phyloP scores from a whole-genome alignment of 2,329 filamentous ascomycete species.

The Lachnellula subtilissima region DNA sequence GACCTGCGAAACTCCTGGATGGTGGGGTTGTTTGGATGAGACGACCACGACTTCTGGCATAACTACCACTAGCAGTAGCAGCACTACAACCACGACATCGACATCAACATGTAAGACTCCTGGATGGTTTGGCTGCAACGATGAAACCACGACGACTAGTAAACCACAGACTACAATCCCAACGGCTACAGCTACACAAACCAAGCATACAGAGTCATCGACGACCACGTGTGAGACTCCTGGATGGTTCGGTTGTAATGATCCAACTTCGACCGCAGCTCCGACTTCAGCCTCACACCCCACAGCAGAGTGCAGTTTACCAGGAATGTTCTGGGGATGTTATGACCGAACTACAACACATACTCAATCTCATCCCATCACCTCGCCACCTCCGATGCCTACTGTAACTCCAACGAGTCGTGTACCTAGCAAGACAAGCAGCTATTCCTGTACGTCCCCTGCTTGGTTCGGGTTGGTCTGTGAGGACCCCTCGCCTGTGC shows the following conservation, averaged over 20 bases:
- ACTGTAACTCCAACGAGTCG: conserved; percentile 13
- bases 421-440: conserved; percentile 24
- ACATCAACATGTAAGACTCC: conserved; percentile 39
- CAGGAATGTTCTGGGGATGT: conserved; percentile 57
- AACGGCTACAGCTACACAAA: conserved; percentile 19
- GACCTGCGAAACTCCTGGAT: conserved; percentile 87
- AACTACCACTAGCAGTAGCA: conserved; percentile 15
- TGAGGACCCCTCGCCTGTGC: conserved; percentile 24
- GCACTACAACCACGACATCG: conserved; percentile 31
- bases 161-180: conserved; percentile 30
- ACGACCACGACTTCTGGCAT: conserved; percentile 25
- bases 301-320: conserved; percentile 43
- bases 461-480: conserved; percentile 30
- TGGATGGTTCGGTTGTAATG: conserved; percentile 45
- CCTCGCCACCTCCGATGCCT: conserved; percentile 30
- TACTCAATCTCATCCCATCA: conserved; percentile 33
- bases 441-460: conserved; percentile 22
- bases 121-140: conserved; percentile 46
- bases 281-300: conserved; percentile 28
- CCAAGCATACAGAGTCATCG: conserved; percentile 22
- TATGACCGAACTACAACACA: conserved; percentile 36
- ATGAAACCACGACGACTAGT: conserved; percentile 40
- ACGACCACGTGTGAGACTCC: conserved; percentile 36
- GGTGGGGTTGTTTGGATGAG: conserved; percentile 55
- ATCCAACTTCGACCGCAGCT: conserved; percentile 40